Evolutionary conservation across 1,284 basidiomycete genomes (phyloP).

Genomic region (Ceratobasidium theobromae): DNA sequence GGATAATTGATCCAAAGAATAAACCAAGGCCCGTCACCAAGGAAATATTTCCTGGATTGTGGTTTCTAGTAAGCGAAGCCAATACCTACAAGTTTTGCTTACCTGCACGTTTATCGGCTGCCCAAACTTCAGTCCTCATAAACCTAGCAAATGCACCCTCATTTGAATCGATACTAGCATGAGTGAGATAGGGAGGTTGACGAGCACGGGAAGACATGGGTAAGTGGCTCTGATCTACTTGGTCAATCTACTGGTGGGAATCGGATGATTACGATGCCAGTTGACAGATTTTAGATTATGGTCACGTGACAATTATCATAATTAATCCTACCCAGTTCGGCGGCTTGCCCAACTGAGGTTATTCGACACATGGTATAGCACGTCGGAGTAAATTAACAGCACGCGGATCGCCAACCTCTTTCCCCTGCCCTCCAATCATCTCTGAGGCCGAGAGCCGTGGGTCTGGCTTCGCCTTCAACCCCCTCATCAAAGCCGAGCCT

Average conservation of each 20-base stretch:
- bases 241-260: too few species aligned
- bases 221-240: not conserved
- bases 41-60: constrained; percentile 34
- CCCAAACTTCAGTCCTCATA: constrained; percentile 35
- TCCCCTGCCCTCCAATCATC: constrained; percentile 20
- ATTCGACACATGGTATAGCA: not conserved
- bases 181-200: constrained; percentile 15
- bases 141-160: constrained; percentile 35
- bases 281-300: not conserved
- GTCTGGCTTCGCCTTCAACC: not conserved
- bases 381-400: constrained; percentile 1
- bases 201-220: constrained; percentile 12
- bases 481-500: constrained; percentile 15
- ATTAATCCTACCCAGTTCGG: not conserved
- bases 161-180: constrained; percentile 7
- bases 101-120: constrained; percentile 35
- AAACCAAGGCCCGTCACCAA: constrained; percentile 33
- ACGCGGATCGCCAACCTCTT: constrained; percentile 17
- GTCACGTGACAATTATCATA: not conserved
- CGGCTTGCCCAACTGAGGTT: not conserved
- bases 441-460: constrained; percentile 15
- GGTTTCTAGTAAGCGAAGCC: not conserved
- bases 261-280: not conserved
- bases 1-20: constrained; percentile 35
- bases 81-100: not conserved